A percentile compares a stretch with the other conserved stretches of the same genome.
These are phyloP conservation scores for Anthostomella pinea DNA, from an alignment of 2,329 filamentous ascomycete genomes.

Conservation along the genomic window DNA sequence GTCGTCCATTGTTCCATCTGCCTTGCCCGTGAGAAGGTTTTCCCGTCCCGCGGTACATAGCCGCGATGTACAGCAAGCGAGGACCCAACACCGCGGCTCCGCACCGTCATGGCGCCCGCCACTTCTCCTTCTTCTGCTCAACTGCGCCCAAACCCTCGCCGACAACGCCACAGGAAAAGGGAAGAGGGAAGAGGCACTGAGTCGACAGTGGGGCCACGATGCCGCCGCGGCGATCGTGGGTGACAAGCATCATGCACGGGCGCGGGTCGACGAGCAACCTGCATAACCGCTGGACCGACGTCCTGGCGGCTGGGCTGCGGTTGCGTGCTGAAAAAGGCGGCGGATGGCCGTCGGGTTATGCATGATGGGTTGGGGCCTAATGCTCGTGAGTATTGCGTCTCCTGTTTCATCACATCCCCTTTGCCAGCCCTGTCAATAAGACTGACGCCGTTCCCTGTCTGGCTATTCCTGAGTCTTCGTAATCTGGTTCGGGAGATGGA, in stretches of 20 bases:
- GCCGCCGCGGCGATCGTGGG: constrained; percentile 60
- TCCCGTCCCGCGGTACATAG: too few relatives aligned
- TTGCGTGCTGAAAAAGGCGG: constrained; percentile 56
- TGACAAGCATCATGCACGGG: constrained; percentile 67
- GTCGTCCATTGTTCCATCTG: too few relatives aligned
- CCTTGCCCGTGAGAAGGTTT: too few relatives aligned
- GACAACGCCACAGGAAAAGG: neutral
- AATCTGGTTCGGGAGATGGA: too few relatives aligned
- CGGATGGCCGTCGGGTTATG: constrained; percentile 61
- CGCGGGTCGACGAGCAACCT: constrained; percentile 56
- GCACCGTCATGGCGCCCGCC: neutral
- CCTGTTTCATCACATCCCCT: too few relatives aligned
- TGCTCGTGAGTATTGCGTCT: too few relatives aligned
- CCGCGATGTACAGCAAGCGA: neutral
- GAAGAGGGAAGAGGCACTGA: constrained; percentile 44
- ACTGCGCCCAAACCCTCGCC: neutral
- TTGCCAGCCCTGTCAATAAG: too few relatives aligned
- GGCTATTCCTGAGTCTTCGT: too few relatives aligned
- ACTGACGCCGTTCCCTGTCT: too few relatives aligned
- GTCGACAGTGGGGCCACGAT: constrained; percentile 60
- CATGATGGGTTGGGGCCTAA: constrained; percentile 58
- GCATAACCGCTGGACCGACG: constrained; percentile 46
- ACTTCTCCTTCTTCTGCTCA: neutral
- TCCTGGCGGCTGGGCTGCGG: constrained; percentile 41
- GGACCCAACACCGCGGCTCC: neutral